These are phyloP conservation scores for Colletotrichum sp. DNA, from an alignment of 2,329 filamentous ascomycete species.

Conservation along the genomic window DNA sequence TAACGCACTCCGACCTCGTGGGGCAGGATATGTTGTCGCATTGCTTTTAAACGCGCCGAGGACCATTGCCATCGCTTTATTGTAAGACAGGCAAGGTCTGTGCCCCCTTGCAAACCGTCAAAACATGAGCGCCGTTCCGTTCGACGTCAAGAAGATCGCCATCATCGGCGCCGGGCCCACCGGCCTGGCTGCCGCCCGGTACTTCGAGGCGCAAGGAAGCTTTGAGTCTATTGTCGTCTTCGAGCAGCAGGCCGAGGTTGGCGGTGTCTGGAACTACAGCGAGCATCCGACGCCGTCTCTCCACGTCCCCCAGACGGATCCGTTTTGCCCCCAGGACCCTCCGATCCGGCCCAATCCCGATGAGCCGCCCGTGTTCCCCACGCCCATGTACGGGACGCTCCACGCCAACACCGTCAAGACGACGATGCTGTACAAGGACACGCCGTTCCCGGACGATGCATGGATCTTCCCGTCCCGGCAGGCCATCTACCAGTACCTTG, in stretches of 20 bases:
- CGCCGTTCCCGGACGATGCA: conserved; percentile 65
- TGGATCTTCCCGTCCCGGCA: conserved; percentile 78
- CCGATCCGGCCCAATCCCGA: conserved; percentile 55
- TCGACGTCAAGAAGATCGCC: conserved; percentile 67
- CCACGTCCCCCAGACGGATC: conserved; percentile 72
- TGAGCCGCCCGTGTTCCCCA: conserved; percentile 69
- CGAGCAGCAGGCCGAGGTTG: conserved; percentile 78
- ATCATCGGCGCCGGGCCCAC: conserved; percentile 84
- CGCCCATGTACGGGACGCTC: conserved; percentile 80
- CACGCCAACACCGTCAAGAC: conserved; percentile 86
- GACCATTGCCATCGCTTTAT: not conserved
- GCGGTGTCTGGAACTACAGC: conserved; percentile 88
- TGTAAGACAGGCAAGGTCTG: not conserved
- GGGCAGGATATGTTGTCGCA: not conserved
- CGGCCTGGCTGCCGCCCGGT: conserved; percentile 81
- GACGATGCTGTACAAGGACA: conserved; percentile 81
- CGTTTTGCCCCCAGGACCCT: conserved; percentile 65
- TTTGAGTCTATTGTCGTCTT: conserved; percentile 78
- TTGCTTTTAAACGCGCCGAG: not conserved
- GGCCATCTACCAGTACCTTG: conserved; percentile 75
- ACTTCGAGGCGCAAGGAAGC: conserved; percentile 69
- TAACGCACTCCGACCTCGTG: conserved; percentile 11
- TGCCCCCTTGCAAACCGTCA: not conserved
- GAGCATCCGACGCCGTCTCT: conserved; percentile 49
- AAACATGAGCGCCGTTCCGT: conserved; percentile 27